phyloP scores from a whole-genome alignment of 179 eudicot species.

The Gypsophila paniculata region DNA sequence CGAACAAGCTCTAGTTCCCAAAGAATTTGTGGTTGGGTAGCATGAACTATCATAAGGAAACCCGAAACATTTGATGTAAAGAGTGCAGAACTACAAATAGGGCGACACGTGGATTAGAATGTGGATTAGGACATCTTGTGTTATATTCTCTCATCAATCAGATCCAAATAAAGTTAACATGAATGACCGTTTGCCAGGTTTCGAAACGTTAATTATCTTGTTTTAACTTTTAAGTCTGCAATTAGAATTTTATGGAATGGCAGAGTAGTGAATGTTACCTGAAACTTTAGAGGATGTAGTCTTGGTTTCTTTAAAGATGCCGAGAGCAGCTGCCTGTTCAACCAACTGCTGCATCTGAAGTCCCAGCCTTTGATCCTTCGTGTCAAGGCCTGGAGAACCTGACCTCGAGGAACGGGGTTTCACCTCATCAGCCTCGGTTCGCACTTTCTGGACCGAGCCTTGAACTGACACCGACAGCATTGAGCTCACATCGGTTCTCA shows the following conservation, averaged over 20 bases:
- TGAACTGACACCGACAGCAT: neutral
- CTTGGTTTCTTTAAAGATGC: constrained; percentile 26
- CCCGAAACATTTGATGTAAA: no score
- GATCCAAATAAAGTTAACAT: no score
- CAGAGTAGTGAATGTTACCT: constrained; percentile 14
- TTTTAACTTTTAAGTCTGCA: no score
- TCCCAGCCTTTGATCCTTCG: constrained; percentile 24
- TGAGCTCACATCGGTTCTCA: constrained; percentile 22
- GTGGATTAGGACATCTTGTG: no score
- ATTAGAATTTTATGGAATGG: neutral
- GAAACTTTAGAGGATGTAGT: neutral
- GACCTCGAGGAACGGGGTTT: constrained; percentile 13
- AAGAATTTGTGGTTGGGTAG: no score
- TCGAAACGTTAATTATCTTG: no score
- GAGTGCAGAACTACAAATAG: no score
- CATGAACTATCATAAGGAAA: no score
- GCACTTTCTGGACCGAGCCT: constrained; percentile 14
- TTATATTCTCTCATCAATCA: no score
- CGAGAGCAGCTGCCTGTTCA: constrained; percentile 32
- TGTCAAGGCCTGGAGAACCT: constrained; percentile 13
- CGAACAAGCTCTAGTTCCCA: no score
- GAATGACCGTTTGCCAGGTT: no score
- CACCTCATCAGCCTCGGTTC: constrained; percentile 10
- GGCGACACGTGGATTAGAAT: no score
- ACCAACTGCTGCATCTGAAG: constrained; percentile 32